Percentiles rank a stretch among this genome's conserved stretches.
Evolutionary conservation across 2,329 filamentous ascomycete genomes (phyloP).

Genomic region (Cordyceps sp.): DNA sequence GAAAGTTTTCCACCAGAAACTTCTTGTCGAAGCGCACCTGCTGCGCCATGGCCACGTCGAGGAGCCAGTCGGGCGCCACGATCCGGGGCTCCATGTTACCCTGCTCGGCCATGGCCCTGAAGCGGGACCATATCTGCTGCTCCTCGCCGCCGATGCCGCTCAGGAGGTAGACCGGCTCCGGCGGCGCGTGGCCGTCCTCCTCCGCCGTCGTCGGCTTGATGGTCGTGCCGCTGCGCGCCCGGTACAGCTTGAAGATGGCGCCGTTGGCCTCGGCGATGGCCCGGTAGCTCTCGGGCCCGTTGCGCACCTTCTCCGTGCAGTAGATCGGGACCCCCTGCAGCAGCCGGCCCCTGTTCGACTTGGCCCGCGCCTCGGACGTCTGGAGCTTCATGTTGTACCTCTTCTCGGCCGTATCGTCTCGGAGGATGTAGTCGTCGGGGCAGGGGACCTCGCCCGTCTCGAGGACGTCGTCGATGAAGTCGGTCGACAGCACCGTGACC

Average conservation of each 20-base stretch:
- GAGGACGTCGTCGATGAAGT: conserved; percentile 65
- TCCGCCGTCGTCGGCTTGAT: conserved; percentile 49
- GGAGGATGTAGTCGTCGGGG: conserved; percentile 48
- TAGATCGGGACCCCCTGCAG: conserved; percentile 66
- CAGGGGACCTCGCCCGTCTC: conserved; percentile 48
- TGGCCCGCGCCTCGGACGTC: conserved; percentile 52
- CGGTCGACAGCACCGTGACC: conserved; percentile 58
- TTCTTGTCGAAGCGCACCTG: conserved; percentile 50
- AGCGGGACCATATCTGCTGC: conserved; percentile 60
- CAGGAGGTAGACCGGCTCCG: conserved; percentile 69
- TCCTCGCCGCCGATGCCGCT: conserved; percentile 53
- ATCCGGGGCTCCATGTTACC: conserved; percentile 69
- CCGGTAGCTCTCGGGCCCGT: conserved; percentile 71
- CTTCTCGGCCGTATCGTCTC: conserved; percentile 58
- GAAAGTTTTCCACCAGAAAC: conserved; percentile 36
- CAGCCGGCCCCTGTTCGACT: conserved; percentile 59
- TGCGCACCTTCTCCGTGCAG: conserved; percentile 63
- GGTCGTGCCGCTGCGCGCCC: conserved; percentile 51
- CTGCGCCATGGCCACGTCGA: conserved; percentile 82
- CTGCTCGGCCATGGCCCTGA: conserved; percentile 60
- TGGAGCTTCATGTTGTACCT: conserved; percentile 53
- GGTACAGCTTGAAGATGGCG: conserved; percentile 64
- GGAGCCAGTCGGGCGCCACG: conserved; percentile 74
- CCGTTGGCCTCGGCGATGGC: conserved; percentile 80
- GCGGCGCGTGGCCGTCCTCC: conserved; percentile 41